Conservation (phyloP, 1,284 basidiomycete genomes). For the Pterula multifida region DNA sequence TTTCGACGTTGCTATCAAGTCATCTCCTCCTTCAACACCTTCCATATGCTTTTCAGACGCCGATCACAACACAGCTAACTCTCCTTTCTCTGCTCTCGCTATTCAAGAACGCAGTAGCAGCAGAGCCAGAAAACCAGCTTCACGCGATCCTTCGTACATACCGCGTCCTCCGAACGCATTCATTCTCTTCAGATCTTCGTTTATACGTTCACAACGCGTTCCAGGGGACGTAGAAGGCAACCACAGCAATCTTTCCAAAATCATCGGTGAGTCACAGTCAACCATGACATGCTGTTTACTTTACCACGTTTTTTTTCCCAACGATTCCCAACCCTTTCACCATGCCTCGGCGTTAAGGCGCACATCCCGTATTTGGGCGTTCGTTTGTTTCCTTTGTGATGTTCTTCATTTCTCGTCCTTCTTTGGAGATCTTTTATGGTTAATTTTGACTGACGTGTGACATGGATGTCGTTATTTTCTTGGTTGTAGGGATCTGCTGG, state of each 20-base stretch:
- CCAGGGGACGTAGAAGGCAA: constrained; percentile 1
- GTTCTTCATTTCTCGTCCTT: too few species aligned
- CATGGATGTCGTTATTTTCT: neutral
- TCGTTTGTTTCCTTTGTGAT: too few species aligned
- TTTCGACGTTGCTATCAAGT: neutral
- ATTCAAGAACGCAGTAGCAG: neutral
- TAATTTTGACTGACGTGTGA: neutral
- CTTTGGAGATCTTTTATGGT: neutral
- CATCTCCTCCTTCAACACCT: neutral
- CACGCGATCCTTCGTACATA: constrained; percentile 15
- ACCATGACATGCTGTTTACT: neutral
- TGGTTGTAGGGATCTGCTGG: constrained; percentile 41
- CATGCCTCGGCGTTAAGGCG: too few species aligned
- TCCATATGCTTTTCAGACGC: neutral
- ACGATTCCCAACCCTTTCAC: too few species aligned
- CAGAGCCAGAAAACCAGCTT: neutral
- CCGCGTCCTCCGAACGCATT: constrained; percentile 53
- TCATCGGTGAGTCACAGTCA: constrained; percentile 21
- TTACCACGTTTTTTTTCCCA: neutral
- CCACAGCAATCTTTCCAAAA: constrained; percentile 13
- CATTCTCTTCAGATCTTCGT: constrained; percentile 44
- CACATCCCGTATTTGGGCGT: too few species aligned
- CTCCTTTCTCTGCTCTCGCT: neutral
- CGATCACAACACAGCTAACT: neutral
- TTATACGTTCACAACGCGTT: neutral